Evolutionary conservation across 306 rosid genomes (phyloP), one percentile per base, ranked within the genome.

Genomic region (Canavalia gladiata): DNA sequence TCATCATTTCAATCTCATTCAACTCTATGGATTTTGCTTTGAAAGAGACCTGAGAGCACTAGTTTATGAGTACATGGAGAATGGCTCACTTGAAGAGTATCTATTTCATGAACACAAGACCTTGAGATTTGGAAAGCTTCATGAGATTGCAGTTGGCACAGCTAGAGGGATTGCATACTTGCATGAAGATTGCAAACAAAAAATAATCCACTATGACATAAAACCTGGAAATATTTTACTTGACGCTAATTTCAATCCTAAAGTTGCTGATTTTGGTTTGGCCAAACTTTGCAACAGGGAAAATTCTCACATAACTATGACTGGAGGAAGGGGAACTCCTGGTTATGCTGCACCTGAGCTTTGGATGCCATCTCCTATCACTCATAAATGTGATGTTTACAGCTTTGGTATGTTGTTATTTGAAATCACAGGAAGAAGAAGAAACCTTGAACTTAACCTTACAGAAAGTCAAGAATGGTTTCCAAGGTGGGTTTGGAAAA

Each of bases 121-220:
- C 9, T 65, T 88, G 7, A 63, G 49, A 18, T 77, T 84, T 30
- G 74, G 43, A 77, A 88, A 68, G 67, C 83, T 88, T 7, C 82
- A 66, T 1, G 80, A 85, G 41, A 83, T 85, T 12, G 82, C 85
- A 1, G 47, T 82, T 25, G 87, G 85, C 7, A 82, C 90, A 0
- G 88, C 90, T 0, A 79, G 42, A 42, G 90, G 83, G 2, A 68
- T 87, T 42, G 82, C 88, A 2, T 84, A 84, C 45, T 63, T 82
- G 41, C 90, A 84, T 43, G 90, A 87, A 80, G 85, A 85, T 49
- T 85, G 90, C n/a, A 81, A 85, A 25, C 88, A 88, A 7, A 72
- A 79, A 76, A 88, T 82, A 37, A 73, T 88, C 73, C 88, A 85
- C 29, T 88, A 82, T 25, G 88, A 88, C 37, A 82, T 82, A 0